Base-by-base conservation (phyloP, 2,329 filamentous ascomycete species). In the Davidsoniella neocaledoniae region DNA sequence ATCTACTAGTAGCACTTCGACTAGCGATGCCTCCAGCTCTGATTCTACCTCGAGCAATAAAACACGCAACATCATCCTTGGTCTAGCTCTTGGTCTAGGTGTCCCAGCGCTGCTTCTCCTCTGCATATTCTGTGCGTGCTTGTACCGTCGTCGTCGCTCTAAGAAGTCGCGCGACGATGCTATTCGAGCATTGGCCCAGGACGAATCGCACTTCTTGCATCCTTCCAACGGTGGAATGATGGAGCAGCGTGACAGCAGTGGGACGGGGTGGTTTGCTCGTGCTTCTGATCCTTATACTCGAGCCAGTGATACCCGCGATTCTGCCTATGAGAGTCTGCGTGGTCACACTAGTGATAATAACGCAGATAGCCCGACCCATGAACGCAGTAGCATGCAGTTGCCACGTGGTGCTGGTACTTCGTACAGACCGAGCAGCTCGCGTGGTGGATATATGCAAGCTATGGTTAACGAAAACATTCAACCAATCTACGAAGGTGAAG, bases 61-160 rank as follows among this genome's bases (percentile, higher is more conserved):
- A 12, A 48, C 23, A 19, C 51, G 51, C 33, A 53, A 53, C 1
- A 57, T 81, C 4, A 78, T 79, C 1, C 64, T 85, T 0, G 79
- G 79, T 0, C 63, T 81, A 2, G 81, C 81, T 0, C 59, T 86
- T 1, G 80, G 81, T 1, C 62, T 86, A 1, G 81, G 79, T 1
- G 59, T 81, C 1, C 64, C 73, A 0, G 65, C 74, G 1, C 57
- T 76, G 2, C 54, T 77, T 7, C 61, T 67, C 0, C 63, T 71
- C 0, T 55, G 72, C 2, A 21, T 75, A 8, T 49, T 73, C 17
- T 69, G 71, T 52, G 75, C 72, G 9, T 72, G 70, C 54, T 68
- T 69, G n/a, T 69, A 12, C 59, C 58, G 42, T 57, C 58, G 54
- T 56, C 58, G 44, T 55, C 58, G 33, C 41, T 65, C 62, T 19